phyloP scores from a whole-genome alignment of 768 basidiomycete genomes.

The Calocera cornea region DNA sequence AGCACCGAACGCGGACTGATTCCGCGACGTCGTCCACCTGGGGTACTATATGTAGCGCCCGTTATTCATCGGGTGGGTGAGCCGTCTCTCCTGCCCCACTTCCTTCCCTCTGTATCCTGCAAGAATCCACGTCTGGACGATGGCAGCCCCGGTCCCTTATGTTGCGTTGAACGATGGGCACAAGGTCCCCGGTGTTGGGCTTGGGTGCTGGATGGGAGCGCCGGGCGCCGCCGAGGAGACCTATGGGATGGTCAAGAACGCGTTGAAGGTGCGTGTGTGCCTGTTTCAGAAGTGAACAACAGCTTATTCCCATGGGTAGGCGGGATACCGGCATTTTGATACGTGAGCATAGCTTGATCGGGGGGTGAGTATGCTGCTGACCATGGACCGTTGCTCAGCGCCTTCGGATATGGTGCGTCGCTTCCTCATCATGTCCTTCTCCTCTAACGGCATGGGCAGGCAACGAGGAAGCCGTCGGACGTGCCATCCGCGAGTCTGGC shows the following conservation, averaged over 20 bases:
- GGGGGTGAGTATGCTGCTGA: neutral
- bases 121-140: neutral
- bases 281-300: neutral
- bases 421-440: neutral
- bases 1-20: neutral
- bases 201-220: constrained; percentile 31
- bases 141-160: constrained; percentile 13
- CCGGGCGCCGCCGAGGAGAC: constrained; percentile 30
- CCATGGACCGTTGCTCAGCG: neutral
- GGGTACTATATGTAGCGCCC: neutral
- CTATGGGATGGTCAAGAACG: constrained; percentile 22
- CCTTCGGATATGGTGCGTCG: neutral
- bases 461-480: constrained; percentile 21
- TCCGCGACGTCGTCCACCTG: neutral
- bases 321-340: constrained; percentile 39
- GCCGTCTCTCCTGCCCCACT: neutral
- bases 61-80: neutral
- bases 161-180: constrained; percentile 33
- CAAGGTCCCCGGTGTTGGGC: constrained; percentile 33
- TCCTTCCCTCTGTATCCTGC: neutral
- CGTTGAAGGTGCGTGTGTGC: constrained; percentile 17
- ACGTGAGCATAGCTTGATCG: constrained; percentile 15
- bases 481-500: constrained; percentile 22
- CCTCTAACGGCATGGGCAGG: neutral
- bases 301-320: constrained; percentile 27